These are phyloP conservation scores for Aspergillus nidulans DNA, from an alignment of 495 filamentous ascomycete genomes.

Conservation along the genomic window DNA sequence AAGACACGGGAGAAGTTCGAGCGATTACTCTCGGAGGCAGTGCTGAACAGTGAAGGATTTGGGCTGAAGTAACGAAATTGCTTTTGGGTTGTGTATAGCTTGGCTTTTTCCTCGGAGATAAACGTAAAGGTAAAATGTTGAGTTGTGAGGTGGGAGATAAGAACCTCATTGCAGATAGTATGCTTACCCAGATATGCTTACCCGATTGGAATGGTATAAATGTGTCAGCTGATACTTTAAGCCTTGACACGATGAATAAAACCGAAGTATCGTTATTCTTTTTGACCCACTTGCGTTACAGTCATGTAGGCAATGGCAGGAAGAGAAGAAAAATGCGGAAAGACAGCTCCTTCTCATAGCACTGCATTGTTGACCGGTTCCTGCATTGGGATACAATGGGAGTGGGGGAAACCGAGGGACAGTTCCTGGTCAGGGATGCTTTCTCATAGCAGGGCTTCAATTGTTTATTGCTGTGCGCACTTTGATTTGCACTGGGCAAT, in stretches of 20 bases:
- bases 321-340: no score
- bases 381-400: no score
- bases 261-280: background rate
- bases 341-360: no score
- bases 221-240: background rate
- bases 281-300: no score
- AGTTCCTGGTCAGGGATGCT: no score
- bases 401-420: no score
- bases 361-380: no score
- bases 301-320: no score
- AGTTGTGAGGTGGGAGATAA: background rate
- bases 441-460: no score
- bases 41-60: conserved; percentile 89
- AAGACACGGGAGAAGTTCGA: conserved; percentile 59
- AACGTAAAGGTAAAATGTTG: background rate
- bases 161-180: background rate
- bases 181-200: background rate
- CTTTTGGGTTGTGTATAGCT: background rate
- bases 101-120: background rate
- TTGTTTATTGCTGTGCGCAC: no score
- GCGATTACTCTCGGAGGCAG: conserved; percentile 75
- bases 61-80: conserved; percentile 65
- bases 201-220: background rate
- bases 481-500: no score
- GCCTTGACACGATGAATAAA: background rate